These are phyloP conservation scores for Parathielavia appendiculata DNA, from an alignment of 495 filamentous ascomycete species.

Conservation along the genomic window DNA sequence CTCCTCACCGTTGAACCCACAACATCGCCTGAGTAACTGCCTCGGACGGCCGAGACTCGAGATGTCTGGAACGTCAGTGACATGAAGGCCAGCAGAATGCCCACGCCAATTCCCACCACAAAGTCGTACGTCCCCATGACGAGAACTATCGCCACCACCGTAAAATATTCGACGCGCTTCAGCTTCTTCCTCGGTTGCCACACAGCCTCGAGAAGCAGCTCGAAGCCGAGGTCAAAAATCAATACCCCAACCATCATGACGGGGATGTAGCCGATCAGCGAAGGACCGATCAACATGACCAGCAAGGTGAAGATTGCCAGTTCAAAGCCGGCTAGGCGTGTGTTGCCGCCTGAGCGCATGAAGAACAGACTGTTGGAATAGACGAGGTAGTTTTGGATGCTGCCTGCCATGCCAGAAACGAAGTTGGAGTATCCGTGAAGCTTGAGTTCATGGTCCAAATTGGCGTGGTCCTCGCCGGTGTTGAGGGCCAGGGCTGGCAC, in stretches of 20 bases:
- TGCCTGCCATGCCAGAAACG: conserved; percentile 76
- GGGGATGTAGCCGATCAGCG: conserved; percentile 87
- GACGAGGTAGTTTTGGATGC: conserved; percentile 96
- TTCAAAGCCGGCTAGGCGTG: conserved; percentile 78
- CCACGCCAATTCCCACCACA: conserved; percentile 84
- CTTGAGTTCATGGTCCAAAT: conserved; percentile 87
- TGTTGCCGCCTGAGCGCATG: conserved; percentile 83
- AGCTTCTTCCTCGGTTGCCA: conserved; percentile 84
- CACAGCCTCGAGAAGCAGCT: conserved; percentile 80
- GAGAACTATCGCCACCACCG: conserved; percentile 85
- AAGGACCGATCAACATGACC: conserved; percentile 77
- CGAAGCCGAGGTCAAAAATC: conserved; percentile 91
- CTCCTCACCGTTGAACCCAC: conserved; percentile 87
- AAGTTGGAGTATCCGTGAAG: conserved; percentile 91
- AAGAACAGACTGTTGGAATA: conserved; percentile 96
- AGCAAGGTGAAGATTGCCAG: conserved; percentile 74
- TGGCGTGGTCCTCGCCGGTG: conserved; percentile 82
- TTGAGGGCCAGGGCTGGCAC: conserved; percentile 87
- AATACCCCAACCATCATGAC: conserved; percentile 94
- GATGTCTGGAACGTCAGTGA: conserved; percentile 89
- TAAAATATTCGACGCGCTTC: conserved; percentile 79
- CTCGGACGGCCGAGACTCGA: conserved; percentile 77
- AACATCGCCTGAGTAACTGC: conserved; percentile 77
- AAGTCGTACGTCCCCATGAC: conserved; percentile 98
- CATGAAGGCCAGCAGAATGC: conserved; percentile 86